Evolutionary conservation across 768 basidiomycete genomes (phyloP).

Genomic region (Psilocybe cyanescens): DNA sequence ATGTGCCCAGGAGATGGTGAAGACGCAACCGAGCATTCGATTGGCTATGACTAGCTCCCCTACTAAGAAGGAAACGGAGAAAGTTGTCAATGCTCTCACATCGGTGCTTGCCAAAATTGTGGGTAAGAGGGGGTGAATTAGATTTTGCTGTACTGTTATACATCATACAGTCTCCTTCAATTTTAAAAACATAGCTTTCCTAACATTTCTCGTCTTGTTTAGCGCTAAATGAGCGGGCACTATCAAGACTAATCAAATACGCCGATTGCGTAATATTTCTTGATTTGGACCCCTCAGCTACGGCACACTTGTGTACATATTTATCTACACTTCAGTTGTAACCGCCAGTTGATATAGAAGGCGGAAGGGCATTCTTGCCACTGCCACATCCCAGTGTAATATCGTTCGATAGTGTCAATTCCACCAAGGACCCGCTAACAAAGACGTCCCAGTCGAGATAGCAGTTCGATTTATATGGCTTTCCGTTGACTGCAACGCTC

Average conservation of each 20-base stretch:
- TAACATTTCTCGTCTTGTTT: too few relatives aligned
- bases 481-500: slow-evolving; percentile 62
- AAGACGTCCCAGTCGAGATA: slow-evolving; percentile 73
- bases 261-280: too few relatives aligned
- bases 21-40: slow-evolving; percentile 83
- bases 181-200: too few relatives aligned
- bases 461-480: slow-evolving; percentile 63
- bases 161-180: too few relatives aligned
- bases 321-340: slow-evolving; percentile 35
- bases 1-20: slow-evolving; percentile 85
- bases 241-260: too few relatives aligned
- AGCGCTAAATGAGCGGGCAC: too few relatives aligned
- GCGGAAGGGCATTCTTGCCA: slow-evolving; percentile 50
- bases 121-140: slow-evolving; percentile 50
- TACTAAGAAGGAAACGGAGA: slow-evolving; percentile 90
- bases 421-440: slow-evolving; percentile 51
- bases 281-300: too few relatives aligned
- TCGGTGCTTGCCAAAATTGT: slow-evolving; percentile 75
- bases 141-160: too few relatives aligned
- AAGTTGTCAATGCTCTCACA: slow-evolving; percentile 80
- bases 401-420: slow-evolving; percentile 57
- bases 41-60: slow-evolving; percentile 79
- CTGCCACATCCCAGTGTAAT: slow-evolving; percentile 56
- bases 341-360: slow-evolving; percentile 69
- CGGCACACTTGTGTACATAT: too few relatives aligned